These are phyloP conservation scores for Chrysoporthe cubensis DNA, from an alignment of 2,329 filamentous ascomycete genomes.

Conservation along the genomic window DNA sequence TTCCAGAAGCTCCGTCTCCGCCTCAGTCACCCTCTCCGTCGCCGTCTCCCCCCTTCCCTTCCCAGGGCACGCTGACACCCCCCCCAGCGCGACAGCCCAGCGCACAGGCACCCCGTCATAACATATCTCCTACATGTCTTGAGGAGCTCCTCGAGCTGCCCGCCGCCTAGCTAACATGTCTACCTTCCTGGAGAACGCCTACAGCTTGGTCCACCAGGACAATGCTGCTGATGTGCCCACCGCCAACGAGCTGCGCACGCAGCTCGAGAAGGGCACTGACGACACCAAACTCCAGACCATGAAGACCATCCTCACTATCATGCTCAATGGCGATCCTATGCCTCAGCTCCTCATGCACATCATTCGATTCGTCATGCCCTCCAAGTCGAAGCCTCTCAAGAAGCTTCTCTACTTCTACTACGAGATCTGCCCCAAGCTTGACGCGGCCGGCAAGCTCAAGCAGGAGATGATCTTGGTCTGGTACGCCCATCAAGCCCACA, in stretches of 20 bases:
- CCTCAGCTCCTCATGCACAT: conserved; percentile 98
- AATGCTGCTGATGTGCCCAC: conserved; percentile 92
- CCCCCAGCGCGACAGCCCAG: conserved; percentile 4
- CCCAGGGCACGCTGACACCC: neutral
- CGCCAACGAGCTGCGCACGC: conserved; percentile 86
- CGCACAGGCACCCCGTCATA: neutral
- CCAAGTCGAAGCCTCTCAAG: conserved; percentile 94
- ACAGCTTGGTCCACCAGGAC: conserved; percentile 97
- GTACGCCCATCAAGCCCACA: conserved; percentile 52
- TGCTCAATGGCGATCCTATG: conserved; percentile 98
- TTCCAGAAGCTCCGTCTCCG: neutral
- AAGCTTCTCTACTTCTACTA: conserved; percentile 99
- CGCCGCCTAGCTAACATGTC: conserved; percentile 69
- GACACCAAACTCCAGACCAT: conserved; percentile 93
- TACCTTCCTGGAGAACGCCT: conserved; percentile 90
- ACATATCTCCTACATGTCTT: conserved; percentile 14
- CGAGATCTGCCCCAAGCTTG: conserved; percentile 96
- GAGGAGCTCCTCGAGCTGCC: conserved; percentile 27
- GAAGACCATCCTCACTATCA: conserved; percentile 94
- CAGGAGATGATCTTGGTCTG: conserved; percentile 99
- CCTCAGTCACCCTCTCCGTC: neutral
- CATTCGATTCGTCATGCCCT: conserved; percentile 99
- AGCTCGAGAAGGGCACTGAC: conserved; percentile 92
- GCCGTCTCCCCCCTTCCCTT: neutral
- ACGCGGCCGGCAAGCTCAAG: conserved; percentile 90